Evolutionary conservation across 2,329 filamentous ascomycete species (phyloP).

Genomic region (Pseudocercospora pini-densiflorae): DNA sequence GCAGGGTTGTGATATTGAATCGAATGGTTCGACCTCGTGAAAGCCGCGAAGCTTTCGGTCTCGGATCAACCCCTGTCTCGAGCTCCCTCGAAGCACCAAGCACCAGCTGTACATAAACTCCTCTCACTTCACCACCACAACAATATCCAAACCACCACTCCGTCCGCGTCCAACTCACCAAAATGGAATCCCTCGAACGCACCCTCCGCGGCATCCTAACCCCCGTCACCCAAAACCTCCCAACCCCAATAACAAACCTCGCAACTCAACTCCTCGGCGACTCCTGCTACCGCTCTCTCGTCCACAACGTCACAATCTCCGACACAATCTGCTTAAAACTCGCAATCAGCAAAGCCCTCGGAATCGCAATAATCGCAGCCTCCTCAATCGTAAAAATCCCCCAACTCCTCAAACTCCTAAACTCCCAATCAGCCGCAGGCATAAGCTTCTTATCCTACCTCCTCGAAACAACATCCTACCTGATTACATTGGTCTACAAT

Average conservation of each 20-base stretch:
- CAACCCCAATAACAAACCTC: slow-evolving; percentile 73
- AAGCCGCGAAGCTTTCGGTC: not conserved
- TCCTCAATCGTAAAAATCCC: slow-evolving; percentile 94
- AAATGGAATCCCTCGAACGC: slow-evolving; percentile 52
- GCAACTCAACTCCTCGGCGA: slow-evolving; percentile 79
- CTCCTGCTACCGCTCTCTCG: slow-evolving; percentile 82
- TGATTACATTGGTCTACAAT: slow-evolving; percentile 93
- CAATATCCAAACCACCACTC: not conserved
- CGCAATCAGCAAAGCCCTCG: slow-evolving; percentile 87
- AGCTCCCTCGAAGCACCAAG: not conserved
- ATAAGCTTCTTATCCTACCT: slow-evolving; percentile 90
- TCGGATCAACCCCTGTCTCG: not conserved
- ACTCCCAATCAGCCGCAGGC: slow-evolving; percentile 78
- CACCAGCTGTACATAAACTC: not conserved
- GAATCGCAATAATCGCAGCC: slow-evolving; percentile 89
- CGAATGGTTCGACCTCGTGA: no score
- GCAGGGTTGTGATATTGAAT: no score
- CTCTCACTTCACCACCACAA: not conserved
- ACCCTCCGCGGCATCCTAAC: slow-evolving; percentile 49
- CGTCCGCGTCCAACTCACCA: slow-evolving; percentile 13
- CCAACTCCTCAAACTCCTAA: slow-evolving; percentile 90
- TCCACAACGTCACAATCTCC: slow-evolving; percentile 81
- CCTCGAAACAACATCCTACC: slow-evolving; percentile 85
- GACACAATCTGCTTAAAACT: slow-evolving; percentile 83
- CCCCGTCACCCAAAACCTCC: slow-evolving; percentile 57